Evolutionary conservation across 2,329 filamentous ascomycete species (phyloP), one percentile per base, ranked within the genome.

Genomic region (Colletotrichum truncatum): DNA sequence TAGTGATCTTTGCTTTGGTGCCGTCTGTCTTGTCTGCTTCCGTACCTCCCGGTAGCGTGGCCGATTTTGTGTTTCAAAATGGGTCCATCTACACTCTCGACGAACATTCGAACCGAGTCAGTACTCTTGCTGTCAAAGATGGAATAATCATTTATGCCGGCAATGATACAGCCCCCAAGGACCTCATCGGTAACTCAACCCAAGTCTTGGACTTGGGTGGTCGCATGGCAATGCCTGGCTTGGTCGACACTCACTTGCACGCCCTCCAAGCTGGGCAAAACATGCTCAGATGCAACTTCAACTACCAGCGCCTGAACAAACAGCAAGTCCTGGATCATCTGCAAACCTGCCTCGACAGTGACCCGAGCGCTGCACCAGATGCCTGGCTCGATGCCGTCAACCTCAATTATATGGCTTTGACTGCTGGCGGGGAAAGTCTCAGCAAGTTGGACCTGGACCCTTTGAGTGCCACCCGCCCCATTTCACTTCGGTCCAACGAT

Each of bases 181-280:
- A 41, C 1, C 70, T 69, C 14, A 72, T 73, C 18, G 72, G 72
- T 7, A 68, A 63, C 8, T 53, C 54, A 6, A 73, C 72, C 45
- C 68, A 70, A 21, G 64, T 73, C 4, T 32, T 73, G n/a, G 65
- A 73, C 41, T 69, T 73, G 8, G 48, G 71, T n/a, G 72, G 72
- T 12, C 70, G 68, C 26, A 73, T 73, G 72, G 72, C 70, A 18
- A 73, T 73, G 72, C 72, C 72, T 7, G 72, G 72, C 6, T 64
- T 73, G 32, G 62, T 73, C 9, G 72, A 73, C 11, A 69, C 70
- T 2, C 72, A 73, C 51, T 71, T 73, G 70, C 72, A 73, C 34
- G 41, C 72, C 18, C 36, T 73, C 0, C 70, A 70, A 0, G 72
- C 72, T 4, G 72, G 72, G 3, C 59, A 67, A 5, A 70, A 65